phyloP scores from a whole-genome alignment of 305 asterid genomes.

The Solanum hybrid region DNA sequence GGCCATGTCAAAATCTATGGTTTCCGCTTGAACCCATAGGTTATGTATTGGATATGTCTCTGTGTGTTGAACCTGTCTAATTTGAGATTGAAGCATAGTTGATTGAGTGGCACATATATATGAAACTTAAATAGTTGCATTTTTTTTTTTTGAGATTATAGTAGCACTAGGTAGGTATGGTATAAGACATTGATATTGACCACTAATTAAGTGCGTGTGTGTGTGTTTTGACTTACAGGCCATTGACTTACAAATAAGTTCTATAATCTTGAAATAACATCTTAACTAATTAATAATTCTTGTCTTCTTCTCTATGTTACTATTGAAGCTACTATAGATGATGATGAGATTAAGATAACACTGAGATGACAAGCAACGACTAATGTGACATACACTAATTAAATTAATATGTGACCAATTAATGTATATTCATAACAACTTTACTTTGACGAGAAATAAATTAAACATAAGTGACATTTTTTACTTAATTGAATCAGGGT shows the following conservation, averaged over 20 bases:
- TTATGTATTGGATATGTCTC: background rate
- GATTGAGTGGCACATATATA: background rate
- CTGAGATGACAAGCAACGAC: slow-evolving; percentile 12
- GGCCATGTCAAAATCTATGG: background rate
- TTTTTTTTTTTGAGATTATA: background rate
- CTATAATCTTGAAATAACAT: background rate
- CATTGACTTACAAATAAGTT: background rate
- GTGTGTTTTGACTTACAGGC: background rate
- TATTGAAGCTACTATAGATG: slow-evolving; percentile 27
- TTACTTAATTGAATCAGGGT: slow-evolving; percentile 31
- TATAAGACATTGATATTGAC: background rate
- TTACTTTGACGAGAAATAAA: background rate
- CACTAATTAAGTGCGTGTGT: background rate
- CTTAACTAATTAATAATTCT: slow-evolving; percentile 20
- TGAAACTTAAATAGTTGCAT: background rate
- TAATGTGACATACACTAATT: background rate
- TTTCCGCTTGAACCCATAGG: background rate
- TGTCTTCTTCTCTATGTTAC: slow-evolving; percentile 76
- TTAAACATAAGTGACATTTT: background rate
- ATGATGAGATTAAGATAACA: background rate
- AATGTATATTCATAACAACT: background rate
- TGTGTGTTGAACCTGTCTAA: background rate
- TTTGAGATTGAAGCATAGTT: background rate
- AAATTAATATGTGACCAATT: background rate
- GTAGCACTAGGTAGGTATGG: background rate